These are phyloP conservation scores for Lichtheimia hyalospora DNA, from an alignment of 371 early-diverging fungal species.

Conservation along the genomic window DNA sequence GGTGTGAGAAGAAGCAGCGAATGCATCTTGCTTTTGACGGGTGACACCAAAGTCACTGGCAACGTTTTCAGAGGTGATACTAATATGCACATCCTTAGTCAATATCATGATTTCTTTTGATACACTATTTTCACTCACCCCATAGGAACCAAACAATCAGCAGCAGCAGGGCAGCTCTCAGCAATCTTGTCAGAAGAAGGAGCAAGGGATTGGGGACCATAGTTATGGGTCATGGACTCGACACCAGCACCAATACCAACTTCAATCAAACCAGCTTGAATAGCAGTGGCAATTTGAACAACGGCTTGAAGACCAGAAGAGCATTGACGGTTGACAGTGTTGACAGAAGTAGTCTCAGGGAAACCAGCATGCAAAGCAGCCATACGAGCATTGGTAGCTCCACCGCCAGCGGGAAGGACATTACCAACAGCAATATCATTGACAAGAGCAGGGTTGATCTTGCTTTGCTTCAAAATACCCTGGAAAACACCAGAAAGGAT, in stretches of 20 bases:
- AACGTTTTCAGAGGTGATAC: constrained; percentile 96
- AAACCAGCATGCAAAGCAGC: constrained; percentile 94
- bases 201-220: constrained; percentile 78
- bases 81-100: constrained; percentile 10
- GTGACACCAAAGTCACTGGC: constrained; percentile 81
- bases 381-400: constrained; percentile 95
- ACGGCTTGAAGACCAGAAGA: constrained; percentile 96
- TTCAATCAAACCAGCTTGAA: constrained; percentile 91
- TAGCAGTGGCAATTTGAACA: constrained; percentile 87
- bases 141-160: constrained; percentile 88
- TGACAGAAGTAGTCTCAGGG: constrained; percentile 81
- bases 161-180: constrained; percentile 65
- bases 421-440: constrained; percentile 96
- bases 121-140: constrained; percentile 46
- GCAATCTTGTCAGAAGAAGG: constrained; percentile 75
- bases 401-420: constrained; percentile 91
- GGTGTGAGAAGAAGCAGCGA: constrained; percentile 80
- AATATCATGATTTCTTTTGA: background rate
- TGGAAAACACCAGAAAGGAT: constrained; percentile 87
- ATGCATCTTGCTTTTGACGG: constrained; percentile 88
- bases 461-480: constrained; percentile 75
- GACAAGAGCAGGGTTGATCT: constrained; percentile 86
- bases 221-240: constrained; percentile 96
- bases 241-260: constrained; percentile 98
- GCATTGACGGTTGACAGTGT: constrained; percentile 96